phyloP scores from a whole-genome alignment of 352 stramenopile species.

The Phytophthora pini region DNA sequence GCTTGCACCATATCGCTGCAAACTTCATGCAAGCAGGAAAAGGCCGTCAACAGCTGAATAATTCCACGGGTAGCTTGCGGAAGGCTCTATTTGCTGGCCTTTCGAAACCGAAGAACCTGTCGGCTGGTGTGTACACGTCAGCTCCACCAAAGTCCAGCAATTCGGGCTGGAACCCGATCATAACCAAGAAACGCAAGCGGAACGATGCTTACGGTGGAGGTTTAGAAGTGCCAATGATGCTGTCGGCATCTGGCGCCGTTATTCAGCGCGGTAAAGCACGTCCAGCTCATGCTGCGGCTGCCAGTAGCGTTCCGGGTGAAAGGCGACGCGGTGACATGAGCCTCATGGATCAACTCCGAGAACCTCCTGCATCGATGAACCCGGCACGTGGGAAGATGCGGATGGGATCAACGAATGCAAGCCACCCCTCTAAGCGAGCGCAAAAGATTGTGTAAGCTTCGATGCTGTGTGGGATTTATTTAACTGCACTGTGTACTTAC shows the following conservation, averaged over 20 bases:
- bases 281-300: neutral
- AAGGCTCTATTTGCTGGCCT: constrained; percentile 66
- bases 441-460: constrained; percentile 66
- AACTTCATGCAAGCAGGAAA: constrained; percentile 78
- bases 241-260: constrained; percentile 57
- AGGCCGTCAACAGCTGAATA: constrained; percentile 81
- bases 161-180: constrained; percentile 43
- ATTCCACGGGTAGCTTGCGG: constrained; percentile 64
- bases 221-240: constrained; percentile 53
- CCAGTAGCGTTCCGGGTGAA: constrained; percentile 7
- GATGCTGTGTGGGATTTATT: neutral
- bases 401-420: constrained; percentile 8
- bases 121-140: constrained; percentile 74
- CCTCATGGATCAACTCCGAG: constrained; percentile 43
- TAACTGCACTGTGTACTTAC: constrained; percentile 7
- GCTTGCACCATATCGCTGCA: constrained; percentile 76
- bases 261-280: constrained; percentile 35
- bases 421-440: constrained; percentile 39
- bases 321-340: constrained; percentile 27
- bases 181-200: constrained; percentile 66
- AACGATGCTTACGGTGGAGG: constrained; percentile 35
- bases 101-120: constrained; percentile 77
- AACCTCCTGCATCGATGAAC: constrained; percentile 29
- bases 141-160: constrained; percentile 24
- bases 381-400: neutral